Base-by-base conservation (phyloP, 2,329 filamentous ascomycete genomes). In the Aspergillus persii region DNA sequence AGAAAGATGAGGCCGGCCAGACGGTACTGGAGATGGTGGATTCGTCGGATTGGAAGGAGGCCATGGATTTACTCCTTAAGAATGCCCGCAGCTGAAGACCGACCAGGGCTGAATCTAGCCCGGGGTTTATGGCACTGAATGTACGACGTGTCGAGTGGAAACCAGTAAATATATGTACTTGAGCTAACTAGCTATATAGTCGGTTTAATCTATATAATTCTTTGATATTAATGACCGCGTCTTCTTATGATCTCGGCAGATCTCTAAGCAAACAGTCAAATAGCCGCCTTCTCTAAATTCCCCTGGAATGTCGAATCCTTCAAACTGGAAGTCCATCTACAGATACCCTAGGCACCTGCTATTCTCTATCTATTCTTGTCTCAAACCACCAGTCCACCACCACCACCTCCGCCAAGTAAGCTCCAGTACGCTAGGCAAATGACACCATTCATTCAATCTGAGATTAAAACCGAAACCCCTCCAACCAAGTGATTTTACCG, bases 31-130 rank as follows among this genome's bases (percentile, higher is more conserved):
- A 88, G 64, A 84, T 88, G 60, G 85, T 86, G 12, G 77, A 79
- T 9, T 80, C 81, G 29, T 76, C 84, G 29, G 84, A 84, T 8
- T 86, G 86, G 83, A 79, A 82, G 7, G 86, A 88, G 71, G 84
- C 82, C 0, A 77, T 80, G 4, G 70, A 77, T 46, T 78, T 85
- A 51, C 69, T 86, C 57, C 58, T 67, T 3, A 59, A 63, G 3
- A 56, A 61, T 39, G 57, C 57, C 26, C 60, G 57, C 15, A 41
- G 36, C 36, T 41, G n/a, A 12, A 41, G 3, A 4, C 3, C 36
- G 12, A 41, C 36, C 36, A 41, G 36, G 12, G 6, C 36, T n/a
- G 3, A n/a, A 41, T 4, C 7, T 41, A 41, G 36, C 12, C 36
- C 6, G 36, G 33, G 4, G n/a, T 41, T 4, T 41, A 12, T 41